A percentile compares a stretch with the other conserved stretches of the same genome.
These are phyloP conservation scores for Mimosa pudica DNA, from an alignment of 306 rosid genomes.

Conservation along the genomic window DNA sequence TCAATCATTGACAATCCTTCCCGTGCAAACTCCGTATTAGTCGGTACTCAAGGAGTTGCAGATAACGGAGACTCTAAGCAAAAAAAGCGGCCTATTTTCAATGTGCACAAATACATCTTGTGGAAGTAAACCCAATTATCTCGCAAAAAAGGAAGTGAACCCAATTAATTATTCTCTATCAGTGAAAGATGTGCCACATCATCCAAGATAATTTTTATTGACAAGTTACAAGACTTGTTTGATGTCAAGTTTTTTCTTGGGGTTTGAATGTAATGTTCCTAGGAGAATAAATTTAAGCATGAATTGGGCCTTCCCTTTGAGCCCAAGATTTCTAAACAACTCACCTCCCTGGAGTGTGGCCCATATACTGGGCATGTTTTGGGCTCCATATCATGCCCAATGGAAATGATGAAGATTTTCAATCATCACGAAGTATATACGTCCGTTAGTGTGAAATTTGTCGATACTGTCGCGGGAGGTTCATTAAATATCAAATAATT, in stretches of 20 bases:
- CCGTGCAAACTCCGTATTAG: too few relatives aligned
- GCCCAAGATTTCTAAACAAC: neutral
- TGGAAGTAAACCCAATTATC: neutral
- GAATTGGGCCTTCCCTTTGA: neutral
- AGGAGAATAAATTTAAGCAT: neutral
- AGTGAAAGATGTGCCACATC: too few relatives aligned
- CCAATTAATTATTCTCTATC: too few relatives aligned
- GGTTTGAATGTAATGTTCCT: too few relatives aligned
- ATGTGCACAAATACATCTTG: neutral
- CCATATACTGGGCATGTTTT: neutral
- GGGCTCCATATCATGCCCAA: neutral
- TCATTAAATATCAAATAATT: neutral
- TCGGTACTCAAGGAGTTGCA: too few relatives aligned
- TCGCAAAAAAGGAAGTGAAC: too few relatives aligned
- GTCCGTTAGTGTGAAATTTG: neutral
- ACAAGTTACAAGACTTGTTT: too few relatives aligned
- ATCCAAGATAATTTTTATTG: neutral
- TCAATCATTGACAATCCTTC: too few relatives aligned
- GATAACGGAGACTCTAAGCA: too few relatives aligned
- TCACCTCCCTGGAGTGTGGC: neutral
- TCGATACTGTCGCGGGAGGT: neutral
- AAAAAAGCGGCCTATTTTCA: too few relatives aligned
- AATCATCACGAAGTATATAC: neutral
- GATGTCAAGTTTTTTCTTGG: too few relatives aligned
- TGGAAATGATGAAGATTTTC: neutral